phyloP scores from a whole-genome alignment of 805 yeast species.

The Saccharomycopsis fodiens region DNA sequence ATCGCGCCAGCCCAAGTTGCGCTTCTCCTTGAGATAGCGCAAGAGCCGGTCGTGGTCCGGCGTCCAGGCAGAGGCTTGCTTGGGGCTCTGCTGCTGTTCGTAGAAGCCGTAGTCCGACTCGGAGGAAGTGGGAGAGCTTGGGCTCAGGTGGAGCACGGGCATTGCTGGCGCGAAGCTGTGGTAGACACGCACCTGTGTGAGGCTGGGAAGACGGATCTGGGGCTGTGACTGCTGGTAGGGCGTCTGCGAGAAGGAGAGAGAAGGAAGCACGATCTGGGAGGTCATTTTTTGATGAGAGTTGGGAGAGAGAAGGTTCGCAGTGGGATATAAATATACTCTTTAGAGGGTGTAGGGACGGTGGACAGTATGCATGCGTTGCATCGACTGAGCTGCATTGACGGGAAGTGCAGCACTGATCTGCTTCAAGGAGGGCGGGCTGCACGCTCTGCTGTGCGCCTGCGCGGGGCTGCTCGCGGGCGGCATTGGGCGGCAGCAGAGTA shows the following conservation, averaged over 20 bases:
- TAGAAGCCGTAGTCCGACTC: neutral
- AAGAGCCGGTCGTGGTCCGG: slow-evolving; percentile 38
- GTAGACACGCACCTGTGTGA: slow-evolving; percentile 5
- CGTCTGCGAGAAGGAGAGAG: neutral
- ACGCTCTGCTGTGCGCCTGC: too few relatives aligned
- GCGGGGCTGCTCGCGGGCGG: too few relatives aligned
- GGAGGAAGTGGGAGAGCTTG: neutral
- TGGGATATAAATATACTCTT: neutral
- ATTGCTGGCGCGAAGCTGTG: slow-evolving; percentile 1
- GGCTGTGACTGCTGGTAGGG: neutral
- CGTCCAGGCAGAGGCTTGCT: slow-evolving; percentile 35
- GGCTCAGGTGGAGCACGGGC: slow-evolving; percentile 4
- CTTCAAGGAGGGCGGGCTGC: neutral
- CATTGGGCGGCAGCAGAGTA: too few relatives aligned
- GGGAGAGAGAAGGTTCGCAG: too few relatives aligned
- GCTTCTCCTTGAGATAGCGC: slow-evolving; percentile 40
- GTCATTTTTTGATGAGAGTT: too few relatives aligned
- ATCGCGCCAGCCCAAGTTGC: slow-evolving; percentile 50
- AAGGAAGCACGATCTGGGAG: slow-evolving; percentile 12
- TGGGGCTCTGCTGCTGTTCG: slow-evolving; percentile 20
- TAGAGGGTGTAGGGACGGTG: neutral
- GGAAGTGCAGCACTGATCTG: neutral
- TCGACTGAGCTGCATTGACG: neutral
- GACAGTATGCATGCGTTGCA: neutral
- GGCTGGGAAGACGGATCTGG: slow-evolving; percentile 9